phyloP scores from a whole-genome alignment of 1,284 basidiomycete genomes.

The Puccinia brachypodii region DNA sequence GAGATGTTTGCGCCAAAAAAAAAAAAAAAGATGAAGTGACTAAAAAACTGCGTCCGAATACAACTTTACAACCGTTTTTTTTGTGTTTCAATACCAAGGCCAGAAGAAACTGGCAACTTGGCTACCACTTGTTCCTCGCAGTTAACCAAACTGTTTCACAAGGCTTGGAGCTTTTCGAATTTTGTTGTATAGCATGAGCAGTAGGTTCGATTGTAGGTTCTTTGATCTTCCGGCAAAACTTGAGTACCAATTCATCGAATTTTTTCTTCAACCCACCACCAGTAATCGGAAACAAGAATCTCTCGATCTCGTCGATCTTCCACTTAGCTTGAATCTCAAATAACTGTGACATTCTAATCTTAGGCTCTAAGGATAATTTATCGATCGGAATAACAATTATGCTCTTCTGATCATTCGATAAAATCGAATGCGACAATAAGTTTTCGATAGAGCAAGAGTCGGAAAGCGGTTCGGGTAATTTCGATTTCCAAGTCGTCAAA shows the following conservation, averaged over 20 bases:
- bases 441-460: slow-evolving; percentile 22
- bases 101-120: no score
- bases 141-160: slow-evolving; percentile 38
- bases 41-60: no score
- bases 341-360: slow-evolving; percentile 29
- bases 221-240: slow-evolving; percentile 47
- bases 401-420: slow-evolving; percentile 19
- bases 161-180: neutral
- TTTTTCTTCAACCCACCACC: slow-evolving; percentile 40
- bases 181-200: neutral
- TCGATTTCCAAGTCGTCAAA: slow-evolving; percentile 22
- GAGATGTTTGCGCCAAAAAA: no score
- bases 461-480: neutral
- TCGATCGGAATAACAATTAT: slow-evolving; percentile 39
- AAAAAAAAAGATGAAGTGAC: no score
- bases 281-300: slow-evolving; percentile 36
- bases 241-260: slow-evolving; percentile 41
- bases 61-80: no score
- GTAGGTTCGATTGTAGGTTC: neutral
- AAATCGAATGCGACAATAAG: slow-evolving; percentile 39
- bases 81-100: no score
- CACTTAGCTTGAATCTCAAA: slow-evolving; percentile 37
- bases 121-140: slow-evolving; percentile 42
- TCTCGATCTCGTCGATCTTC: slow-evolving; percentile 39
- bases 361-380: slow-evolving; percentile 41